Conservation (phyloP, 1,284 basidiomycete genomes). For the Boletus hoseneyae region DNA sequence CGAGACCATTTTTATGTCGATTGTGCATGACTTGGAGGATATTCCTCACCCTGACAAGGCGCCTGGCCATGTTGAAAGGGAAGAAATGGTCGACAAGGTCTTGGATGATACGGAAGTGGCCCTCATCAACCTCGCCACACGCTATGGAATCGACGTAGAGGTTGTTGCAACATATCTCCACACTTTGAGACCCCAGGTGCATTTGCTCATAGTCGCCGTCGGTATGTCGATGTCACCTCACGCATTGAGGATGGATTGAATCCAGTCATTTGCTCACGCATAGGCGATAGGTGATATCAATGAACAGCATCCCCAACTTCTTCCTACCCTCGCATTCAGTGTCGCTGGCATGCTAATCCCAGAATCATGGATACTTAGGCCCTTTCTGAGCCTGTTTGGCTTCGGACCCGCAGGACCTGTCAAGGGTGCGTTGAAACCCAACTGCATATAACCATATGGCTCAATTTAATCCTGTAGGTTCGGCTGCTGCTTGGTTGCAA, state of each 20-base stretch:
- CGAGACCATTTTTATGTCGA: background rate
- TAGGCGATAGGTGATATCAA: conserved; percentile 15
- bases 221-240: conserved; percentile 5
- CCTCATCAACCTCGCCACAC: background rate
- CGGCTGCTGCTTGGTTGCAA: conserved; percentile 15
- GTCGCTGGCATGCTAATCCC: conserved; percentile 10
- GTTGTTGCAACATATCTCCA: conserved; percentile 1
- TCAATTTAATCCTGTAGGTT: conserved; percentile 4
- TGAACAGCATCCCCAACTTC: conserved; percentile 12
- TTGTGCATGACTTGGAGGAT: background rate
- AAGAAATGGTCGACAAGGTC: conserved; percentile 4
- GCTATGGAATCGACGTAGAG: conserved; percentile 3
- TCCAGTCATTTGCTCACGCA: background rate
- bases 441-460: background rate
- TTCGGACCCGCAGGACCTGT: conserved; percentile 17
- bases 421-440: conserved; percentile 8
- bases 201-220: conserved; percentile 2
- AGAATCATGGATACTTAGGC: conserved; percentile 11
- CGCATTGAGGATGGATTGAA: too few species aligned
- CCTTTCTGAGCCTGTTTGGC: conserved; percentile 14
- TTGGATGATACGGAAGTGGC: background rate
- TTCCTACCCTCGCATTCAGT: conserved; percentile 6
- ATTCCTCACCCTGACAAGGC: conserved; percentile 3
- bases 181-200: background rate
- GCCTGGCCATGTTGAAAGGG: conserved; percentile 4